phyloP scores from a whole-genome alignment of 2,329 filamentous ascomycete species.

The Tolypocladium amazonense region DNA sequence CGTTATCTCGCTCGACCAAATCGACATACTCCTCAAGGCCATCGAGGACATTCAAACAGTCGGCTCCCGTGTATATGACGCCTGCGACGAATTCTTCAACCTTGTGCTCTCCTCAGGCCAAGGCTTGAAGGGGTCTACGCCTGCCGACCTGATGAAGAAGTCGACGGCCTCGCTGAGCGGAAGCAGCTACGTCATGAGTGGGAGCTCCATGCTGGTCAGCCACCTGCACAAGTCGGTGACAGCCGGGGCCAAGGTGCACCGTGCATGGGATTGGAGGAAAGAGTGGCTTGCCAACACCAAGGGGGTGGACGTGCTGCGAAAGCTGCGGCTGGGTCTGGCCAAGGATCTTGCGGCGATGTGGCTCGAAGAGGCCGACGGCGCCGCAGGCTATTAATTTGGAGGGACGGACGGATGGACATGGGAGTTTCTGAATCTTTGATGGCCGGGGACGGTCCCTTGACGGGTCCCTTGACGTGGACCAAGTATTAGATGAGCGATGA shows the following conservation, averaged over 20 bases:
- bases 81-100: conserved; percentile 69
- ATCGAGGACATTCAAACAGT: conserved; percentile 74
- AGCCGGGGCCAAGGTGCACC: conserved; percentile 40
- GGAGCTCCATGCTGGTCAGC: conserved; percentile 59
- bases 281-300: conserved; percentile 60
- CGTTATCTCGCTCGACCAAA: conserved; percentile 58
- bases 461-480: neutral
- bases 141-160: conserved; percentile 52
- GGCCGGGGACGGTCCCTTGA: neutral
- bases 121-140: conserved; percentile 50
- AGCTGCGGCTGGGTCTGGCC: conserved; percentile 63
- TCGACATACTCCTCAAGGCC: conserved; percentile 64
- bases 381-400: conserved; percentile 26
- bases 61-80: conserved; percentile 56
- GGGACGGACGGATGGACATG: neutral
- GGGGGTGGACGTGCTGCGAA: conserved; percentile 60
- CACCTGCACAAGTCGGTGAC: conserved; percentile 50
- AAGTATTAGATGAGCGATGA: neutral
- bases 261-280: conserved; percentile 69
- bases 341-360: conserved; percentile 62
- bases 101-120: conserved; percentile 63
- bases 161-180: conserved; percentile 46
- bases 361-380: conserved; percentile 53
- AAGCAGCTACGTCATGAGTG: conserved; percentile 58
- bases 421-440: neutral